Base-by-base conservation (phyloP, 768 basidiomycete genomes). In the Mycena polygramma region DNA sequence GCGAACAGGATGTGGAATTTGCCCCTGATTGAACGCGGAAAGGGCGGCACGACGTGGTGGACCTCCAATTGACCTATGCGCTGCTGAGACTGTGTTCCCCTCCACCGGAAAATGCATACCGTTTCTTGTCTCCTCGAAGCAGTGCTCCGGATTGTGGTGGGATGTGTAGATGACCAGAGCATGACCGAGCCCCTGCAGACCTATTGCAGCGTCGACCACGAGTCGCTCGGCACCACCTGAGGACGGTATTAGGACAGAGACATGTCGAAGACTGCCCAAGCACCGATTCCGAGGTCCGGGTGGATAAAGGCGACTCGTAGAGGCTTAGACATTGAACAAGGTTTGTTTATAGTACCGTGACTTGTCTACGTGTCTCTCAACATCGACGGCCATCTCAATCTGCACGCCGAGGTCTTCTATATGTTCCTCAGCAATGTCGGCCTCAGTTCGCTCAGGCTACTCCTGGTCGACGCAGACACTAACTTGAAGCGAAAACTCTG, bases 211-310 rank as follows among this genome's bases (percentile, higher is more conserved):
- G 79, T 99, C 97, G 24, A 98, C 97, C 7, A 99, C 92, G 8
- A 98, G 88, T 30, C 97, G 88, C 81, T 99, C 97, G 3, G 97
- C 97, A 22, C 97, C 97, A 73, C 97, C 97, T 98, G 75, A 30
- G 71, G 24, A 68, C 15, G 67, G 72, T 14, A 69, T 67, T 53
- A 66, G 37, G 67, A 49, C 63, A 53, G 59, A 43, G 35, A 75
- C 51, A 68, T 57, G 45, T 26, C 46, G 52, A 68, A 51, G 19
- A 71, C 59, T 46, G 55, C 58, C 24, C 65, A 77, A 77, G 76
- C 74, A 96, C 96, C 97, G 59, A 98, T 96, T 66, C 97, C 97
- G 7, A 98, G 85, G 83, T 98, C 97, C 41, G 97, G 97, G 77
- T 98, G 97, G 63, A 98, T 85, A 80, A 98, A 95, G 7, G 94